A percentile compares a stretch with the other conserved stretches of the same genome.
Conservation (phyloP, 768 basidiomycete species). For the Mycena olivaceomarginata region DNA sequence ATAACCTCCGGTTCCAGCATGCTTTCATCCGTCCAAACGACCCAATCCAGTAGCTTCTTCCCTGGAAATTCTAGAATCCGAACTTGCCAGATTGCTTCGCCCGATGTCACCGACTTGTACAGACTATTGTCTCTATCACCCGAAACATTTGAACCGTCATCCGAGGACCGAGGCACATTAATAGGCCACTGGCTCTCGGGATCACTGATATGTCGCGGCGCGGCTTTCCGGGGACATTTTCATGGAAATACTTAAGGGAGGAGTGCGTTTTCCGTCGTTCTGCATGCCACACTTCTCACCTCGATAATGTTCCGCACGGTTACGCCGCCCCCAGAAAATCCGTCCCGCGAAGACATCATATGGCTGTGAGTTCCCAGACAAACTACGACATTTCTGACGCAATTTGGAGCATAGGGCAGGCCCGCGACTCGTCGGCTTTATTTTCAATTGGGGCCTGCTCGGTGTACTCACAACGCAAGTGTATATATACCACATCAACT, state of each 20-base stretch:
- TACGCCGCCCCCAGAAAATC: slow-evolving; percentile 37
- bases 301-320: slow-evolving; percentile 26
- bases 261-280: neutral
- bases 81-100: neutral
- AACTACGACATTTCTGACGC: neutral
- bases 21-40: no score
- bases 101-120: neutral
- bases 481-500: slow-evolving; percentile 44
- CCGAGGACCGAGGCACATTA: neutral
- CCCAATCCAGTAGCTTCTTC: no score
- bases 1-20: no score
- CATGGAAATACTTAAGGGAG: neutral
- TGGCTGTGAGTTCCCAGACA: slow-evolving; percentile 33
- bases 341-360: slow-evolving; percentile 37
- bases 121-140: neutral
- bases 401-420: slow-evolving; percentile 27
- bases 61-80: no score
- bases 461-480: slow-evolving; percentile 46
- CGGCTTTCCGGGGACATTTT: neutral
- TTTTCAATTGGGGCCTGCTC: slow-evolving; percentile 45
- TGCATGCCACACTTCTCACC: neutral
- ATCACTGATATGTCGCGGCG: neutral
- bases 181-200: neutral
- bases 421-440: slow-evolving; percentile 42
- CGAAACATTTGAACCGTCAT: neutral